Evolutionary conservation across 176 grass and related monocot genomes (phyloP).

Genomic region (Themeda triandra): DNA sequence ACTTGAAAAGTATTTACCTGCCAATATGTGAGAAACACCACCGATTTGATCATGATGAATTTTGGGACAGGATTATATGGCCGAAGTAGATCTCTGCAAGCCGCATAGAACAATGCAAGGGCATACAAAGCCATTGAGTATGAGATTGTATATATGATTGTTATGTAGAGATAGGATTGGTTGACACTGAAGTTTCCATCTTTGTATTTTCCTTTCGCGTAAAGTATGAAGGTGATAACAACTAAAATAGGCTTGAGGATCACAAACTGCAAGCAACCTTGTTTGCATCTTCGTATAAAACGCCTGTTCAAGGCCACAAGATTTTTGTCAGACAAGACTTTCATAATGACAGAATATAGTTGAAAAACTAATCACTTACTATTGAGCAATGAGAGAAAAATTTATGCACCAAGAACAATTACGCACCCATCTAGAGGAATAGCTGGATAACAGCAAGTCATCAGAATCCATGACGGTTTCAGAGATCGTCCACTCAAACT

Average conservation of each 20-base stretch:
- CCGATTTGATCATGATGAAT: slow-evolving; percentile 97
- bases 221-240: slow-evolving; percentile 95
- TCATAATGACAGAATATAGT: not conserved
- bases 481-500: slow-evolving; percentile 77
- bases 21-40: slow-evolving; percentile 99
- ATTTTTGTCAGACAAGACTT: slow-evolving; percentile 13
- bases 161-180: slow-evolving; percentile 96
- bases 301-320: slow-evolving; percentile 58
- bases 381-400: not conserved
- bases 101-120: slow-evolving; percentile 89
- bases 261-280: slow-evolving; percentile 97
- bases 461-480: slow-evolving; percentile 87
- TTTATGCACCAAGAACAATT: not conserved
- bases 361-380: not conserved
- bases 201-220: slow-evolving; percentile 85
- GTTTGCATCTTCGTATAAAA: slow-evolving; percentile 97
- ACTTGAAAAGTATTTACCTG: slow-evolving; percentile 52
- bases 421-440: slow-evolving; percentile 97
- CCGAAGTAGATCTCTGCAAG: slow-evolving; percentile 84
- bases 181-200: slow-evolving; percentile 96
- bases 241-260: slow-evolving; percentile 99
- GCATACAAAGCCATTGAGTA: slow-evolving; percentile 92
- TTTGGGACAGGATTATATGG: slow-evolving; percentile 95
- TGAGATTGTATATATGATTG: slow-evolving; percentile 92
- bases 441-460: slow-evolving; percentile 96